Evolutionary conservation across 2,329 filamentous ascomycete species (phyloP).

Genomic region (Bisporella sp.): DNA sequence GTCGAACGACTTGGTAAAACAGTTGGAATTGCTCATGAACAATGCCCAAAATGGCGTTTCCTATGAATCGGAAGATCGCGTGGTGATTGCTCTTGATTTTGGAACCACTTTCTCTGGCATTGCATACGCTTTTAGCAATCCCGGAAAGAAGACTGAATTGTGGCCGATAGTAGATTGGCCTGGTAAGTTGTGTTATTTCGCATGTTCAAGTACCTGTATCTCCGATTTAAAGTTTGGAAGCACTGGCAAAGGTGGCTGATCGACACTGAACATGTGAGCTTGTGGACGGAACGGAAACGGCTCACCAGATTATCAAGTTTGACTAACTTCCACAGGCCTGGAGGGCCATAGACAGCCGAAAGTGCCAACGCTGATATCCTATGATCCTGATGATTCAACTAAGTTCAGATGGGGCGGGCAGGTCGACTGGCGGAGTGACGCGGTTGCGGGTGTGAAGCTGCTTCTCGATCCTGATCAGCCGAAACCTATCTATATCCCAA

Average conservation of each 20-base stretch:
- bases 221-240: too few species aligned
- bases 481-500: conserved; percentile 8
- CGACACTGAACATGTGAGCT: too few species aligned
- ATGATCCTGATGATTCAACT: conserved; percentile 1
- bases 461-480: conserved; percentile 21
- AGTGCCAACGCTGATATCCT: conserved; percentile 8
- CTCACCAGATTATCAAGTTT: too few species aligned
- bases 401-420: conserved; percentile 10
- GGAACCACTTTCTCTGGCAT: conserved; percentile 16
- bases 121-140: conserved; percentile 7
- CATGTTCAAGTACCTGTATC: too few species aligned
- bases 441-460: conserved; percentile 18
- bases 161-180: conserved; percentile 11
- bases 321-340: background rate
- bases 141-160: background rate
- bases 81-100: conserved; percentile 16
- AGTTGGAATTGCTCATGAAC: too few species aligned
- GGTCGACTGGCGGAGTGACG: background rate
- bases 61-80: conserved; percentile 5
- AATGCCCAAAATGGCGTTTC: too few species aligned
- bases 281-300: too few species aligned
- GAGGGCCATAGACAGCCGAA: conserved; percentile 8
- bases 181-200: conserved; percentile 6
- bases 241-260: too few species aligned
- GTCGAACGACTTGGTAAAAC: too few species aligned